Conservation (phyloP, 768 basidiomycete species). For the Mycena pura region DNA sequence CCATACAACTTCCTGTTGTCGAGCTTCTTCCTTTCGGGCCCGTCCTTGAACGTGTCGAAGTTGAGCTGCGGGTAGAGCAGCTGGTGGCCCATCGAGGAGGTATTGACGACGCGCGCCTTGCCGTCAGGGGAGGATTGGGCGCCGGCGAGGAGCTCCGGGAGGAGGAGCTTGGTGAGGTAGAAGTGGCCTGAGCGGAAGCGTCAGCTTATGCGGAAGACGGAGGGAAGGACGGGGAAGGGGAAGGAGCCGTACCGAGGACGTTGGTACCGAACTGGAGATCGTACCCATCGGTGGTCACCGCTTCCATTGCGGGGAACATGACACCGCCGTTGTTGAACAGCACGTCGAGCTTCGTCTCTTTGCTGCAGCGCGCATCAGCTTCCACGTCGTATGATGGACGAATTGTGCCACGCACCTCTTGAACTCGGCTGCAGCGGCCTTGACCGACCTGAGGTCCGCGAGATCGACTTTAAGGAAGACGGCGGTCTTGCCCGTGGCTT, state of each 20-base stretch:
- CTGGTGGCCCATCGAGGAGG: constrained; percentile 47
- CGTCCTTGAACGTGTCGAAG: constrained; percentile 49
- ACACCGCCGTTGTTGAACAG: constrained; percentile 62
- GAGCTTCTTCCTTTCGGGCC: constrained; percentile 33
- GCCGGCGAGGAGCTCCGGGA: constrained; percentile 51
- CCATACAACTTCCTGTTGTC: constrained; percentile 31
- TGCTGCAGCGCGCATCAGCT: constrained; percentile 31
- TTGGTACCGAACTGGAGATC: constrained; percentile 66
- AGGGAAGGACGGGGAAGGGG: too few relatives aligned
- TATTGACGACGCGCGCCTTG: constrained; percentile 54
- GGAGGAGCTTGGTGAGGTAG: constrained; percentile 55
- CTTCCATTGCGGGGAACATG: constrained; percentile 48
- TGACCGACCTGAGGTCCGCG: background rate
- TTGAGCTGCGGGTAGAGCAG: constrained; percentile 37
- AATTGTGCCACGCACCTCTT: background rate
- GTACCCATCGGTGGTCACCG: constrained; percentile 54
- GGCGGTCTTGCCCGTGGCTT: background rate
- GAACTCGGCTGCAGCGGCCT: background rate
- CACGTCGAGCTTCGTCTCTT: constrained; percentile 52
- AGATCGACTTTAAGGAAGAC: constrained; percentile 1
- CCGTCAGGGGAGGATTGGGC: constrained; percentile 46
- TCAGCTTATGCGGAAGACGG: background rate
- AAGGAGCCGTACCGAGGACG: constrained; percentile 47
- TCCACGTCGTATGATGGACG: background rate
- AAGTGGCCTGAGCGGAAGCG: constrained; percentile 45